Evolutionary conservation across 116 monocot species (phyloP).

Genomic region (Phalaenopsis hybrid): DNA sequence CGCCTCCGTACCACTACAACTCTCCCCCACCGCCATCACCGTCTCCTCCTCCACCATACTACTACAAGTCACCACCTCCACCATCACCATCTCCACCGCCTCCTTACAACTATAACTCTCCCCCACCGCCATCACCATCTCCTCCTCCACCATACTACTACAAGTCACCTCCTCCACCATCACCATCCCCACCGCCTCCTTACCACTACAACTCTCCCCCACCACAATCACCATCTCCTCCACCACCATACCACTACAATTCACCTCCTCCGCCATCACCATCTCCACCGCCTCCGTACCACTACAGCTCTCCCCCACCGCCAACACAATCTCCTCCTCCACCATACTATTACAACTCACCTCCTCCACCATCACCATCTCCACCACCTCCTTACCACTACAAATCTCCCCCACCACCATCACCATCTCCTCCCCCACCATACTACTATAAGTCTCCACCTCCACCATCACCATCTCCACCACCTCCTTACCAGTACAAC

Average conservation of each 20-base stretch:
- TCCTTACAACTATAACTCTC: too few species aligned
- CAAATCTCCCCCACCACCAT: constrained; percentile 20
- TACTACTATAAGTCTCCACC: constrained; percentile 11
- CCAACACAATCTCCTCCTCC: constrained; percentile 20
- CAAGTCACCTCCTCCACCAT: constrained; percentile 16
- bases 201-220: constrained; percentile 31
- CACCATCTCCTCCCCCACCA: constrained; percentile 20
- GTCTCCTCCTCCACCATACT: too few species aligned
- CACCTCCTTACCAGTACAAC: neutral
- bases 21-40: too few species aligned
- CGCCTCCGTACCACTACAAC: too few species aligned
- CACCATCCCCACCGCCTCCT: constrained; percentile 17
- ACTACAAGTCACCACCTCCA: too few species aligned
- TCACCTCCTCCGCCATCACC: constrained; percentile 13
- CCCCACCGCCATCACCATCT: too few species aligned
- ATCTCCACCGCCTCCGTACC: neutral
- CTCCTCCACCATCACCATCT: constrained; percentile 23
- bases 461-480: neutral
- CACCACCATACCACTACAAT: constrained; percentile 5
- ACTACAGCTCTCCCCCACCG: constrained; percentile 14
- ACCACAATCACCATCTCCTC: constrained; percentile 12
- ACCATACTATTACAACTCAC: constrained; percentile 11
- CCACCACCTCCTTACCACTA: constrained; percentile 24
- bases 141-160: too few species aligned
- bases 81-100: too few species aligned